Conservation (phyloP, 768 basidiomycete species). For the Xanthoconium stramineum region DNA sequence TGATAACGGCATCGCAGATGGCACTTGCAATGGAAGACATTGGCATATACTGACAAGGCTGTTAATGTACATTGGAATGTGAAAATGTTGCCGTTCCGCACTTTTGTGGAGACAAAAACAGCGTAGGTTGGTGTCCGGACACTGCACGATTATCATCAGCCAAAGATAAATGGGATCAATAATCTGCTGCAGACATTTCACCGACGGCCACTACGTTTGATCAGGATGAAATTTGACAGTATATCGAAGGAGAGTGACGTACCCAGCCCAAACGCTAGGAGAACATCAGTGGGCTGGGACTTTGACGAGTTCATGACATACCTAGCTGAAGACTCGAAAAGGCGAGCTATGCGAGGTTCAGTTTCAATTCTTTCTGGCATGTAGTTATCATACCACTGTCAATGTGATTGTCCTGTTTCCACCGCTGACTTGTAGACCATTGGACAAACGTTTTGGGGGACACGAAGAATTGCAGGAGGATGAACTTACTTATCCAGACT, state of each 20-base stretch:
- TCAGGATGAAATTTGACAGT: not conserved
- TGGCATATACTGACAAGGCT: not conserved
- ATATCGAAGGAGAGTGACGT: not conserved
- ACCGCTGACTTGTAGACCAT: constrained; percentile 8
- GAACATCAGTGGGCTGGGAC: not conserved
- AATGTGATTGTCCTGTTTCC: constrained; percentile 5
- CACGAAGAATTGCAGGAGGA: not conserved
- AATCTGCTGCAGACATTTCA: constrained; percentile 2
- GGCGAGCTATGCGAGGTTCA: not conserved
- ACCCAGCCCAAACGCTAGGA: constrained; percentile 12
- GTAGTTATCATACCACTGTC: constrained; percentile 12
- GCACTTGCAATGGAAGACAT: not conserved
- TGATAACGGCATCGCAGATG: constrained; percentile 11
- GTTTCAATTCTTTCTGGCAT: not conserved
- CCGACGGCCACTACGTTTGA: not conserved
- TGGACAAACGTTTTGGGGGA: not conserved
- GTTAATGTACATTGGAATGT: not conserved
- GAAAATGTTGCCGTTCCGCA: not conserved
- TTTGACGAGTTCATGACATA: not conserved
- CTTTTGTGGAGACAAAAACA: not conserved
- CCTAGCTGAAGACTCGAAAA: constrained; percentile 5
- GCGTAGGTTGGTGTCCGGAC: not conserved
- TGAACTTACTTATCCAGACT: constrained; percentile 22
- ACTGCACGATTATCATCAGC: constrained; percentile 1
- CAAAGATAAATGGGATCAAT: not conserved